Evolutionary conservation across 164 flowering plant species (phyloP).

Genomic region (Platanus orientalis): DNA sequence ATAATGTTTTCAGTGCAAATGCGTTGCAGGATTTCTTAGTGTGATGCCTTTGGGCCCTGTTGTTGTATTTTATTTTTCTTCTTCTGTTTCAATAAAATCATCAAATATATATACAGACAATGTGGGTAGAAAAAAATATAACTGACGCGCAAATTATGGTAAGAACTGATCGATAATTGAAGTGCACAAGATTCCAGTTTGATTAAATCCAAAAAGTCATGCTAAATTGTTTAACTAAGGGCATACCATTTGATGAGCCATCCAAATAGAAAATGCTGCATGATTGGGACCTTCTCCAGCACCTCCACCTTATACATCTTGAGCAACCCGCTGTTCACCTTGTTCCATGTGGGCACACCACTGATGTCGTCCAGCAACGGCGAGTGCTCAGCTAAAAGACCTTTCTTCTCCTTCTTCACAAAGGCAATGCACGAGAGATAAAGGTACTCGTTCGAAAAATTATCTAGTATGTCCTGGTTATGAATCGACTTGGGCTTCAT

Average conservation of each 20-base stretch:
- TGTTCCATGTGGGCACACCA: conserved; percentile 87
- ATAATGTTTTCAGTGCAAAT: no score
- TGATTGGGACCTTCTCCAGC: conserved; percentile 61
- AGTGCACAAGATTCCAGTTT: conserved; percentile 14
- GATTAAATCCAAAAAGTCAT: no score
- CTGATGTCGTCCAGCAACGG: conserved; percentile 93
- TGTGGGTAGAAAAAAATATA: no score
- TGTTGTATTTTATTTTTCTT: no score
- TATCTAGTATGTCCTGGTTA: conserved; percentile 82
- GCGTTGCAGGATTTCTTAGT: no score
- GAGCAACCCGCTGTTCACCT: conserved; percentile 85
- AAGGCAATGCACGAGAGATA: conserved; percentile 72
- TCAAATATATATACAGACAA: no score
- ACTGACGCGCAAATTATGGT: no score
- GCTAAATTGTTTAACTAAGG: no score
- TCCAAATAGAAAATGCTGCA: conserved; percentile 70
- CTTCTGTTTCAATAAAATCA: no score
- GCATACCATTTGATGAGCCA: conserved; percentile 50
- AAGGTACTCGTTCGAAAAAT: conserved; percentile 69
- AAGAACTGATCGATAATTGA: no score
- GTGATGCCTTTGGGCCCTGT: no score
- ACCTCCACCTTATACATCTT: conserved; percentile 68
- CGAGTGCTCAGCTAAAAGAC: conserved; percentile 85
- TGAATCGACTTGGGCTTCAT: conserved; percentile 98
- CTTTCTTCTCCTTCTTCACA: conserved; percentile 92